phyloP scores from a whole-genome alignment of 2,329 filamentous ascomycete species.

The Beauveria sp. region DNA sequence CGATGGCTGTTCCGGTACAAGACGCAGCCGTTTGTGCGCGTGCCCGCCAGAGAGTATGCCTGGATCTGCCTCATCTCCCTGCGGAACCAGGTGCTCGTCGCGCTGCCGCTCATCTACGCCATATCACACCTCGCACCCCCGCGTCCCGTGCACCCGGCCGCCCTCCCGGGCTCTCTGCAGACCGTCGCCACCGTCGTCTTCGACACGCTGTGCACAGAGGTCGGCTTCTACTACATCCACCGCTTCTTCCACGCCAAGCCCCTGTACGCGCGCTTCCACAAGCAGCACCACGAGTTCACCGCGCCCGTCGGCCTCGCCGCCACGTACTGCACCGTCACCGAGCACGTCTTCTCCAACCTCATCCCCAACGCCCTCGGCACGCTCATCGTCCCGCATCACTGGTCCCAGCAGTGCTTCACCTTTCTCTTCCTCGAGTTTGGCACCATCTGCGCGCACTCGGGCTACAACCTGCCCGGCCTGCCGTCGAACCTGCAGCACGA shows the following conservation, averaged over 20 bases:
- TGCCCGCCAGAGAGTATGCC: slow-evolving; percentile 10
- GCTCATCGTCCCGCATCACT: slow-evolving; percentile 13
- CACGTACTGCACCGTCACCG: slow-evolving; percentile 43
- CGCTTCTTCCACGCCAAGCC: slow-evolving; percentile 37
- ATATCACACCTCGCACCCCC: background rate
- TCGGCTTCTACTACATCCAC: slow-evolving; percentile 44
- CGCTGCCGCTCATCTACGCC: slow-evolving; percentile 3
- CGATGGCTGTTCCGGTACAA: slow-evolving; percentile 39
- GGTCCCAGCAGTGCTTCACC: slow-evolving; percentile 14
- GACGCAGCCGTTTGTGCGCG: slow-evolving; percentile 37
- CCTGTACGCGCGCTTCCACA: slow-evolving; percentile 41
- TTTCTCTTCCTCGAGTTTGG: slow-evolving; percentile 15
- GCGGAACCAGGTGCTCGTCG: slow-evolving; percentile 34
- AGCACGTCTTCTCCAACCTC: slow-evolving; percentile 42
- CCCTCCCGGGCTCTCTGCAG: slow-evolving; percentile 6
- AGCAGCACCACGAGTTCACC: slow-evolving; percentile 43
- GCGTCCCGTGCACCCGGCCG: background rate
- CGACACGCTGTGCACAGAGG: slow-evolving; percentile 24
- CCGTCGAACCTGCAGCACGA: slow-evolving; percentile 15
- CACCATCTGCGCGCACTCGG: slow-evolving; percentile 13
- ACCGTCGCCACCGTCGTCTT: slow-evolving; percentile 12
- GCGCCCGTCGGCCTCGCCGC: slow-evolving; percentile 43
- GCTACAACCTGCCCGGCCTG: slow-evolving; percentile 13
- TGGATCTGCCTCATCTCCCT: slow-evolving; percentile 26
- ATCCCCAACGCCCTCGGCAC: slow-evolving; percentile 35